Percentiles rank a stretch among this genome's conserved stretches.
These are phyloP conservation scores for Cryphonectria japonica DNA, from an alignment of 2,329 filamentous ascomycete genomes.

Conservation along the genomic window DNA sequence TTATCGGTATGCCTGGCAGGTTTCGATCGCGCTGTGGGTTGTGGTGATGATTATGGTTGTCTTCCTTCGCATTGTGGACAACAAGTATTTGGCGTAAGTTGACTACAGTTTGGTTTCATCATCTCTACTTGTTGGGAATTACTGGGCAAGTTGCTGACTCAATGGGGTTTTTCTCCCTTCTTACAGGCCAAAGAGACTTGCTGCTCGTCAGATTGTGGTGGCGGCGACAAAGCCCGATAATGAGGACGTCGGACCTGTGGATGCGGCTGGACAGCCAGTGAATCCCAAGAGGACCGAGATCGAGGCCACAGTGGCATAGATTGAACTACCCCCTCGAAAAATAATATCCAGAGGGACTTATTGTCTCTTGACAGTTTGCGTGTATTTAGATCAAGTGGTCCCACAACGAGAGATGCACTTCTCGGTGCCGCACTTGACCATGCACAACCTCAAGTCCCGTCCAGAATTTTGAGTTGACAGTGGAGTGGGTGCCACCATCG, in stretches of 20 bases:
- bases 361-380: neutral
- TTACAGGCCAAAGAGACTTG: slow-evolving; percentile 24
- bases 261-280: neutral
- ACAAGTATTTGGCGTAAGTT: slow-evolving; percentile 42
- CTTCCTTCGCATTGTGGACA: slow-evolving; percentile 47
- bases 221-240: slow-evolving; percentile 21
- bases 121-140: no score
- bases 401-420: neutral
- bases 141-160: neutral
- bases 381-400: neutral
- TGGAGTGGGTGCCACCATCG: neutral
- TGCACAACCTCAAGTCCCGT: neutral
- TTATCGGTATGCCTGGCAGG: slow-evolving; percentile 54
- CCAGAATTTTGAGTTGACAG: neutral
- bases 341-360: neutral
- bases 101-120: no score
- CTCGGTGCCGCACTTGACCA: neutral
- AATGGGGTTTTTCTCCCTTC: neutral
- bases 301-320: slow-evolving; percentile 3
- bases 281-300: slow-evolving; percentile 15
- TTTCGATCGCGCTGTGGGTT: slow-evolving; percentile 47
- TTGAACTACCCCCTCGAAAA: neutral
- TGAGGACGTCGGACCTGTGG: slow-evolving; percentile 7
- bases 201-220: slow-evolving; percentile 7
- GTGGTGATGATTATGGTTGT: slow-evolving; percentile 51